Evolutionary conservation across 108 stramenopile species (phyloP).

Genomic region (Stephanodiscus triporus): DNA sequence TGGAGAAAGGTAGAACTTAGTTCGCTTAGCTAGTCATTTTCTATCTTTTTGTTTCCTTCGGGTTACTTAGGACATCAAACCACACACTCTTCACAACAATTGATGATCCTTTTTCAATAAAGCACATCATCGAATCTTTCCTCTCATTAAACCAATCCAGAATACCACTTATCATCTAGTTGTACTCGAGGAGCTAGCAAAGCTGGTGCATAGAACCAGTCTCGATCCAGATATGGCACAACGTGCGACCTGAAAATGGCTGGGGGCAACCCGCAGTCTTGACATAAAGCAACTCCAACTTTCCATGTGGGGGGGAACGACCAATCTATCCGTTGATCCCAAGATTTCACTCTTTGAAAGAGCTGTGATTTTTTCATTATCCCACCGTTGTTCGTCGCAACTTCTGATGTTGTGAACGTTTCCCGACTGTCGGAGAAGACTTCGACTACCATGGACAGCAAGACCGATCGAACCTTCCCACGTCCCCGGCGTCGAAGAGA

Average conservation of each 20-base stretch:
- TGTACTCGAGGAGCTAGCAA: too few species aligned
- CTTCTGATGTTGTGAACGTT: background rate
- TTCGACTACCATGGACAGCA: slow-evolving; percentile 23
- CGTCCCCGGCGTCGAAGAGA: slow-evolving; percentile 11
- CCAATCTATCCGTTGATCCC: slow-evolving; percentile 21
- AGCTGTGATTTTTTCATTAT: slow-evolving; percentile 6
- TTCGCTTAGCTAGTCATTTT: too few species aligned
- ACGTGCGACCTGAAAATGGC: slow-evolving; percentile 36
- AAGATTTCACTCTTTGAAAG: slow-evolving; percentile 12
- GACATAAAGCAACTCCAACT: slow-evolving; percentile 23
- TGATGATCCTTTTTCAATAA: too few species aligned
- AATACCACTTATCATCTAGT: too few species aligned
- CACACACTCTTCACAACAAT: too few species aligned
- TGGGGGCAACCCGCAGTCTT: slow-evolving; percentile 39
- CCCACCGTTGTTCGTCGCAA: background rate
- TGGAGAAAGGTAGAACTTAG: too few species aligned
- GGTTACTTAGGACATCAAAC: too few species aligned
- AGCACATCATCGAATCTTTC: too few species aligned
- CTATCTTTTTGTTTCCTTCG: too few species aligned
- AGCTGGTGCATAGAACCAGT: slow-evolving; percentile 34
- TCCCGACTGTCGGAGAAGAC: background rate
- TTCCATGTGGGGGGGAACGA: slow-evolving; percentile 52
- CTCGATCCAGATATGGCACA: slow-evolving; percentile 27
- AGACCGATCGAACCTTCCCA: slow-evolving; percentile 2
- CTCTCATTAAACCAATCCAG: too few species aligned